Percentiles rank a stretch among this genome's conserved stretches.
Conservation (phyloP, 2,329 filamentous ascomycete species). For the Anthostomella pinea region DNA sequence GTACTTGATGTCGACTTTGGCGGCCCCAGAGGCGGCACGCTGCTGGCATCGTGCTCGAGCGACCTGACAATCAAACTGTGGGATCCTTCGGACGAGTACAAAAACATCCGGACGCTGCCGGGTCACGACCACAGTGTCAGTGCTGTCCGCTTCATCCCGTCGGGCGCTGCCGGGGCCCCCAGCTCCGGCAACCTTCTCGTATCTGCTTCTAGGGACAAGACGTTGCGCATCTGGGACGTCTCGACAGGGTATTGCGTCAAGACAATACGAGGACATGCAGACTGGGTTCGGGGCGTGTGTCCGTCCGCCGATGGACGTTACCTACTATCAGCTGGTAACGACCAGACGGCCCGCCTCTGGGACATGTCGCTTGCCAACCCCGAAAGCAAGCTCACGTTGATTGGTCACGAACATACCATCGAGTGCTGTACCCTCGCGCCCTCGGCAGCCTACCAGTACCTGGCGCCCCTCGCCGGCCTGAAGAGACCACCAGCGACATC, state of each 20-base stretch:
- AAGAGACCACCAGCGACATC: conserved; percentile 75
- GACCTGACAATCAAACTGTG: conserved; percentile 94
- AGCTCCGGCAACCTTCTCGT: conserved; percentile 83
- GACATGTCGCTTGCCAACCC: conserved; percentile 67
- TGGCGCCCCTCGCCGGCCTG: conserved; percentile 74
- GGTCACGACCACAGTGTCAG: conserved; percentile 93
- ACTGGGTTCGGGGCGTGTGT: conserved; percentile 87
- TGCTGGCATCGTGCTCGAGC: conserved; percentile 80
- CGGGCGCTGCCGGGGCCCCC: conserved; percentile 72
- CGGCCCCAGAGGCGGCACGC: conserved; percentile 73
- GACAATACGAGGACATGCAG: conserved; percentile 80
- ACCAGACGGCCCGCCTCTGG: conserved; percentile 81
- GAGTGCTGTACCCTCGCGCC: conserved; percentile 88
- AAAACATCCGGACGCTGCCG: conserved; percentile 86
- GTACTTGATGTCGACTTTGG: conserved; percentile 90
- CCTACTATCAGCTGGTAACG: conserved; percentile 78
- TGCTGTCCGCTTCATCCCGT: conserved; percentile 83
- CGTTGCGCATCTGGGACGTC: conserved; percentile 86
- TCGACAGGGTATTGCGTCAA: conserved; percentile 90
- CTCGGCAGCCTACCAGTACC: conserved; percentile 69
- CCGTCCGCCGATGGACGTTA: conserved; percentile 81
- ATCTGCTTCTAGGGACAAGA: conserved; percentile 81
- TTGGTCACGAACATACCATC: conserved; percentile 83
- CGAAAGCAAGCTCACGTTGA: conserved; percentile 74
- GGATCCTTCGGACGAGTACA: conserved; percentile 90